Evolutionary conservation across 2,329 filamentous ascomycete genomes (phyloP), one percentile per base, ranked within the genome.

Genomic region (Sordariomycetes sp.): DNA sequence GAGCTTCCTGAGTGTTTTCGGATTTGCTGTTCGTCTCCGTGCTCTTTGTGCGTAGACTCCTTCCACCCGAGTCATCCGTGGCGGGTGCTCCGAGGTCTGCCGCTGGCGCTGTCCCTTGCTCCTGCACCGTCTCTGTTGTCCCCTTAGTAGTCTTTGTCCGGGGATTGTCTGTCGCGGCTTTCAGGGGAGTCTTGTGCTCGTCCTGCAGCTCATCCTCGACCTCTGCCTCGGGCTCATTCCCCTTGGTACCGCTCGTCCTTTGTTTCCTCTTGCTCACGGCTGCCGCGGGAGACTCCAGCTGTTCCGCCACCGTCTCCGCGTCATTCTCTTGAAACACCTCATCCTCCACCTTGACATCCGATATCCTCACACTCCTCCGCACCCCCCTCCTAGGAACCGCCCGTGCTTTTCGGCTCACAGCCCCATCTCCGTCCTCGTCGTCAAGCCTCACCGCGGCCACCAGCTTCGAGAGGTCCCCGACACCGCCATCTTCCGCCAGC

Each of bases 381-480:
- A 7, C 11, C 40, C 16, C 16, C 14, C n/a, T 46, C 40, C 18
- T 46, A 16, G 6, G 16, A 18, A 6, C 24, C 20, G 22, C 22
- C 3, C 24, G n/a, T 8, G 2, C 48, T 4, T 24, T 8, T 14
- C 10, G 3, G 10, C 12, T 22, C 24, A n/a, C 48, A 7, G 48
- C 48, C 7, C 22, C 48, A 8, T 8, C 5, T 22, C 24, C 48
- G 11, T 51, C 48, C 25, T 35, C 43, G 14, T 57, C 61, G n/a
- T 62, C 61, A 58, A 10, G 58, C 37, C 10, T 53, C 14, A 59
- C 57, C 6, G 35, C 20, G 3, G 35, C 52, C n/a, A 55, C 40
- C 52, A 59, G 18, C 16, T 51, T 52, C 18, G 55, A 34, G 10
- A 57, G 25, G 20, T 57, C 43, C 25, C 34, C 28, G 43, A 57